phyloP scores from a whole-genome alignment of 768 basidiomycete species.

The Tubosaeta sp. region DNA sequence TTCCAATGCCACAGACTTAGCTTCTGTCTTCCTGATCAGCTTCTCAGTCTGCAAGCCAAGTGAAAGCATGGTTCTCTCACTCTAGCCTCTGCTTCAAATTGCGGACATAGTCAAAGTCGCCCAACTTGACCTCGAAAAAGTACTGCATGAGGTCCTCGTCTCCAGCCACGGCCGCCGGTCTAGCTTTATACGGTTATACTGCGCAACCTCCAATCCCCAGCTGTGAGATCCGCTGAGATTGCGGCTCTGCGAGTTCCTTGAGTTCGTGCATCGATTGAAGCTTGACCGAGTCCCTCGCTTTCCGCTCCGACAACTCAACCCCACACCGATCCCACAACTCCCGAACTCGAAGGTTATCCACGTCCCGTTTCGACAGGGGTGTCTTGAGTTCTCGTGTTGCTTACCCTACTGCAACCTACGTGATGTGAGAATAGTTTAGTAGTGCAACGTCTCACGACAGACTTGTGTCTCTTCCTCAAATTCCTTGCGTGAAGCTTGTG shows the following conservation, averaged over 20 bases:
- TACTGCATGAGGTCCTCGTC: slow-evolving; percentile 71
- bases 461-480: slow-evolving; percentile 45
- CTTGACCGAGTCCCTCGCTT: slow-evolving; percentile 58
- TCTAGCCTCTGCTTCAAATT: slow-evolving; percentile 49
- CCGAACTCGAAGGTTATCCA: slow-evolving; percentile 65
- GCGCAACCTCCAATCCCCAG: slow-evolving; percentile 67
- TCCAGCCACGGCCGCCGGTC: slow-evolving; percentile 69
- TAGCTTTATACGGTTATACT: slow-evolving; percentile 65
- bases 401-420: slow-evolving; percentile 41
- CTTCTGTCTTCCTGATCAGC: slow-evolving; percentile 47
- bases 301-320: slow-evolving; percentile 66
- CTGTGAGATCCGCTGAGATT: slow-evolving; percentile 67
- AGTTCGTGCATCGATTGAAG: slow-evolving; percentile 58
- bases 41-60: slow-evolving; percentile 11
- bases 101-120: slow-evolving; percentile 50
- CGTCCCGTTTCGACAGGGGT: slow-evolving; percentile 58
- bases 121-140: slow-evolving; percentile 53
- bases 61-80: slow-evolving; percentile 37
- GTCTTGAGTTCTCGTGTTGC: slow-evolving; percentile 58
- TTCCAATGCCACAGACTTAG: slow-evolving; percentile 48
- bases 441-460: slow-evolving; percentile 20
- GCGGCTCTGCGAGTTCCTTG: slow-evolving; percentile 59
- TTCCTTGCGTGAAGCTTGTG: slow-evolving; percentile 38
- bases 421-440: slow-evolving; percentile 10
- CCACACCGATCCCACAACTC: slow-evolving; percentile 64